Percentiles rank a stretch among this genome's conserved stretches.
phyloP scores from a whole-genome alignment of 164 flowering plant genomes.

The Annona squamosa region DNA sequence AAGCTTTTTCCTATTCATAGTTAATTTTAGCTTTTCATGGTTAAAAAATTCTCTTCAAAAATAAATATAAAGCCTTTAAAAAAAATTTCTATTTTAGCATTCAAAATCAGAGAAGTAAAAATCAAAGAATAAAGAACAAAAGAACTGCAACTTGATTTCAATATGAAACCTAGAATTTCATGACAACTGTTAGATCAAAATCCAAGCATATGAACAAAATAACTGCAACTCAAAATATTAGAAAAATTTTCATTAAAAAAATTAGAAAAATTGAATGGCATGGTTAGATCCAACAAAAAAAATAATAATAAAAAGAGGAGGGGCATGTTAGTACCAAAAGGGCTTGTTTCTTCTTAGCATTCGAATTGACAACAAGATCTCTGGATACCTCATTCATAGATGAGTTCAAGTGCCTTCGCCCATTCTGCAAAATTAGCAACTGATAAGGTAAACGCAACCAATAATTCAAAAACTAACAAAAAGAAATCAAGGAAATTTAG shows the following conservation, averaged over 20 bases:
- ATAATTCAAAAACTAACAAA: background rate
- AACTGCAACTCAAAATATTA: too few relatives aligned
- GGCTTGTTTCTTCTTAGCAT: slow-evolving; percentile 86
- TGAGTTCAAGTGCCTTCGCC: slow-evolving; percentile 76
- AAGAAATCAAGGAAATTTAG: background rate
- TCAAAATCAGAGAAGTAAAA: background rate
- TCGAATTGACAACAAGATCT: slow-evolving; percentile 79
- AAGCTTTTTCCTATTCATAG: too few relatives aligned
- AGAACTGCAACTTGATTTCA: background rate
- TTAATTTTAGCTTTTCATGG: too few relatives aligned
- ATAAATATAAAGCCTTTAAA: too few relatives aligned
- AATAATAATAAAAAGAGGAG: too few relatives aligned
- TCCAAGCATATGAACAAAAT: background rate
- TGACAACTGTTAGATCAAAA: background rate
- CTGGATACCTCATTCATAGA: slow-evolving; percentile 95
- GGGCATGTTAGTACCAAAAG: slow-evolving; percentile 51
- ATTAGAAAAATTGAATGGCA: too few relatives aligned
- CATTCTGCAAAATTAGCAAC: slow-evolving; percentile 56
- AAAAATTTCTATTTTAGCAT: too few relatives aligned
- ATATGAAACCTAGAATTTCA: background rate
- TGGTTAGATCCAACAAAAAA: too few relatives aligned
- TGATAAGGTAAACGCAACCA: background rate
- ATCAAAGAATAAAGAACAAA: background rate
- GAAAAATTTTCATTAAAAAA: too few relatives aligned
- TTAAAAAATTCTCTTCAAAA: too few relatives aligned